These are phyloP conservation scores for Huntiella savannae DNA, from an alignment of 2,329 filamentous ascomycete species.

Conservation along the genomic window DNA sequence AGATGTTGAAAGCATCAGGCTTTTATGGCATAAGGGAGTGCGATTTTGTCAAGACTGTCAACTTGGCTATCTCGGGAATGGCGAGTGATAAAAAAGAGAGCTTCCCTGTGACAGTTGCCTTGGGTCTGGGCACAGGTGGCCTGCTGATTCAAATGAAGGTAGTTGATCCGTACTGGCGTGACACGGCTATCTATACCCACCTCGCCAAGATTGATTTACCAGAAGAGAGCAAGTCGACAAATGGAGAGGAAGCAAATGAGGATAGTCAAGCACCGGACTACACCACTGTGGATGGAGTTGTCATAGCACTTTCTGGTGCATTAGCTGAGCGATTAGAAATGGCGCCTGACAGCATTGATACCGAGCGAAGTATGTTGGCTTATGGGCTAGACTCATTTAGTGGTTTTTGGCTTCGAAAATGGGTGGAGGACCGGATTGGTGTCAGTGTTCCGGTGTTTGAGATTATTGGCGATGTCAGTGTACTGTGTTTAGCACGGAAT, in stretches of 20 bases:
- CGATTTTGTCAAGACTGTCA: slow-evolving; percentile 29
- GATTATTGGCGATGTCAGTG: slow-evolving; percentile 25
- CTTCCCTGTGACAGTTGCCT: slow-evolving; percentile 29
- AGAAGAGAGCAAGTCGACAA: neutral
- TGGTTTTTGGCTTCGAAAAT: slow-evolving; percentile 32
- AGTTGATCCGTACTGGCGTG: slow-evolving; percentile 34
- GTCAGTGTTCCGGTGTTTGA: slow-evolving; percentile 29
- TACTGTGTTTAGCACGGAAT: slow-evolving; percentile 20
- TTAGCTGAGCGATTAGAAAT: slow-evolving; percentile 23
- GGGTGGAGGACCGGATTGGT: slow-evolving; percentile 26
- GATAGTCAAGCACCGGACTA: slow-evolving; percentile 10
- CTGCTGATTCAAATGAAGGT: slow-evolving; percentile 32
- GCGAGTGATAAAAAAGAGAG: neutral
- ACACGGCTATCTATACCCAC: slow-evolving; percentile 28
- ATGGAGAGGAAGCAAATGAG: slow-evolving; percentile 10
- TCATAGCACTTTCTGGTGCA: slow-evolving; percentile 13
- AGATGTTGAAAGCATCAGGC: slow-evolving; percentile 29
- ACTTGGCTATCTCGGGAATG: slow-evolving; percentile 24
- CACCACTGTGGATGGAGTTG: slow-evolving; percentile 15
- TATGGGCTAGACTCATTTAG: slow-evolving; percentile 35
- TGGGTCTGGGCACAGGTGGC: slow-evolving; percentile 35
- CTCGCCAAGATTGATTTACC: slow-evolving; percentile 28
- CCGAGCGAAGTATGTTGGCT: slow-evolving; percentile 21
- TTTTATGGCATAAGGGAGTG: slow-evolving; percentile 34
- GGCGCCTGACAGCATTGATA: slow-evolving; percentile 26